phyloP scores from a whole-genome alignment of 129 eudicot genomes.

The Pseudognaphalium luteoalbum region DNA sequence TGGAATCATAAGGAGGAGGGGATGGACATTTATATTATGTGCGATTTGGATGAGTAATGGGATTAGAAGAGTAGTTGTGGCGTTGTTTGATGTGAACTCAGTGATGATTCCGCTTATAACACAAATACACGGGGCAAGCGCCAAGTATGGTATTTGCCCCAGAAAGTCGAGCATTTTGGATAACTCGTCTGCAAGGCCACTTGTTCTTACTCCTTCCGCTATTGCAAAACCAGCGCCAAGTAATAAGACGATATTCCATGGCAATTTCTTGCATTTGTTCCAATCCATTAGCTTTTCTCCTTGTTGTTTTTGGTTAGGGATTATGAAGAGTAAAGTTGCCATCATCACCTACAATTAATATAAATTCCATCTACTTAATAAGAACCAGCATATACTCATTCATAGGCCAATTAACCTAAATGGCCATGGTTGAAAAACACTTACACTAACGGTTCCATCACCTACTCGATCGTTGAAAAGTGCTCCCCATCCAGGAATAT shows the following conservation, averaged over 20 bases:
- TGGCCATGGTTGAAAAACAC: slow-evolving; percentile 9
- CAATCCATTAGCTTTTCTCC: slow-evolving; percentile 96
- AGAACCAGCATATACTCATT: not conserved
- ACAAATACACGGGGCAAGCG: slow-evolving; percentile 63
- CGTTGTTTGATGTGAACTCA: slow-evolving; percentile 83
- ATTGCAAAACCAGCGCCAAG: slow-evolving; percentile 93
- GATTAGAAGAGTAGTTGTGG: slow-evolving; percentile 68
- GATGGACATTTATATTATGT: slow-evolving; percentile 61
- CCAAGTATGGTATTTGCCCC: slow-evolving; percentile 57
- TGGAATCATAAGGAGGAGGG: slow-evolving; percentile 73
- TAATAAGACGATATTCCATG: slow-evolving; percentile 75
- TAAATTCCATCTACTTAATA: too few relatives aligned
- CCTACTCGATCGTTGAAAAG: slow-evolving; percentile 75
- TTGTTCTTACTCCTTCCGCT: slow-evolving; percentile 79
- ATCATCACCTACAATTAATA: slow-evolving; percentile 66
- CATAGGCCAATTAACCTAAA: not conserved
- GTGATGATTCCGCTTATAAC: slow-evolving; percentile 60
- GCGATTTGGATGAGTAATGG: slow-evolving; percentile 84
- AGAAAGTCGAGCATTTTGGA: slow-evolving; percentile 58
- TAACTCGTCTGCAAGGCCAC: slow-evolving; percentile 70
- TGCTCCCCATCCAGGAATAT: slow-evolving; percentile 89
- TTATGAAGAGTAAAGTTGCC: slow-evolving; percentile 83
- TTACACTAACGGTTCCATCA: slow-evolving; percentile 90
- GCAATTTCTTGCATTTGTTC: slow-evolving; percentile 92
- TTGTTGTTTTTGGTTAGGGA: slow-evolving; percentile 72